Base-by-base conservation (phyloP, 1,284 basidiomycete genomes). In the Ustilago bromivora region DNA sequence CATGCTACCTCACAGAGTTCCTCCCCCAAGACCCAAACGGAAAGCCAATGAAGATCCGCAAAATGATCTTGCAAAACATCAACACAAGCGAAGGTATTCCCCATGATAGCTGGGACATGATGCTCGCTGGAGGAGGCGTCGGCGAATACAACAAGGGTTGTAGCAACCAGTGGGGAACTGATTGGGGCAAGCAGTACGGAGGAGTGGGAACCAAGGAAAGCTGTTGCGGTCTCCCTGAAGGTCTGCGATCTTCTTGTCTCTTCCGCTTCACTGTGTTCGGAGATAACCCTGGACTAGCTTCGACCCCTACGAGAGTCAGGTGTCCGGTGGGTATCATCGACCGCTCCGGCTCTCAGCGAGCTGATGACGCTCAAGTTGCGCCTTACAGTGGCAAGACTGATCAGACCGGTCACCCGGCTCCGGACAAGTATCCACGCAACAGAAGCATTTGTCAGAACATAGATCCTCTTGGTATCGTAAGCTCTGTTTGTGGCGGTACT, bases 11-110 rank as follows among this genome's bases (percentile, higher is more conserved):
- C 2, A 46, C 47, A 56, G 59, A 71, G 43, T 71, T 76, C 54
- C 36, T 49, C 17, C 56, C 56, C 12, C 46, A 64, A 19, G 73
- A 76, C 35, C 43, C 64, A 11, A 58, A 35, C 19, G 73, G 64
- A 41, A 76, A 76, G 46, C 40, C 67, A 10, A 53, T 76, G 53
- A 67, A 71, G 52, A 54, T 76, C 5, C 41, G 43, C 40, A 71
- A 69, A 59, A 58, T 76, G 55, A 76, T 76, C 23, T 9, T 76
- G 32, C 74, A 76, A 47, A 71, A 71, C 66, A 68, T 76, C 62
- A 76, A 76, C 51, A 71, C 65, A 15, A 71, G 74, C 12, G 32
- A 35, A 12, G 57, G 46, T 17, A 35, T 76, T 8, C 35, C 54
- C 1, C 49, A 68, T 23, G 74, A 66, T 6, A 64, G 66, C 23